Evolutionary conservation across 805 yeast genomes (phyloP).

Genomic region (Nakazawaea wickerhamii): DNA sequence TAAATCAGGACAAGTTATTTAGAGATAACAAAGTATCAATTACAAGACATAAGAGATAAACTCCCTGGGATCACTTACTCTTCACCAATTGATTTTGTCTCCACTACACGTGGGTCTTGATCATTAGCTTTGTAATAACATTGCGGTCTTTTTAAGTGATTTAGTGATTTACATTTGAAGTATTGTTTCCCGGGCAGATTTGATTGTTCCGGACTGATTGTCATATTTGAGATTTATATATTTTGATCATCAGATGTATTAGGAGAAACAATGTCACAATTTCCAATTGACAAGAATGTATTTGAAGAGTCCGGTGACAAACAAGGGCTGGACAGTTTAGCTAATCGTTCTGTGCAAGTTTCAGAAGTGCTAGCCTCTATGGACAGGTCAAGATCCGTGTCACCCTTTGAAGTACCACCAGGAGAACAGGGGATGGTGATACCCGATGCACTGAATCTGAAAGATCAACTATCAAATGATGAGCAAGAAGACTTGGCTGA

Average conservation of each 20-base stretch:
- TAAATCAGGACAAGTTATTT: too few relatives aligned
- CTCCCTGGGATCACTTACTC: too few relatives aligned
- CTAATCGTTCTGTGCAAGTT: not conserved
- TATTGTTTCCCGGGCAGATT: not conserved
- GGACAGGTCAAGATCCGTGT: slow-evolving; percentile 6
- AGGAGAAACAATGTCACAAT: not conserved
- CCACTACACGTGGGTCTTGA: too few relatives aligned
- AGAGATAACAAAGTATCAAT: too few relatives aligned
- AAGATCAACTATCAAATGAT: slow-evolving; percentile 10
- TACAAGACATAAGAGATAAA: too few relatives aligned
- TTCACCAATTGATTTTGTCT: too few relatives aligned
- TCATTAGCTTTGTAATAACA: too few relatives aligned
- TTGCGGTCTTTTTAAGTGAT: too few relatives aligned
- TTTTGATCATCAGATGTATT: not conserved
- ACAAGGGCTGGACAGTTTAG: not conserved
- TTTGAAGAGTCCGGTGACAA: not conserved
- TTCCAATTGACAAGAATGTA: not conserved
- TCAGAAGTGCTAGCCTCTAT: not conserved
- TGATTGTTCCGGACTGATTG: not conserved
- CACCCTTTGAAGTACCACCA: slow-evolving; percentile 8
- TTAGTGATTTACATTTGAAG: too few relatives aligned
- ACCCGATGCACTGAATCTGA: slow-evolving; percentile 8
- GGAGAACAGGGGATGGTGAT: not conserved
- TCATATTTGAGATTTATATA: too few relatives aligned
- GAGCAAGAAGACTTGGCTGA: slow-evolving; percentile 49